Percentiles rank a stretch among this genome's conserved stretches.
These are phyloP conservation scores for Amphicarpaea edgeworthii DNA, from an alignment of 306 rosid species.

Conservation along the genomic window DNA sequence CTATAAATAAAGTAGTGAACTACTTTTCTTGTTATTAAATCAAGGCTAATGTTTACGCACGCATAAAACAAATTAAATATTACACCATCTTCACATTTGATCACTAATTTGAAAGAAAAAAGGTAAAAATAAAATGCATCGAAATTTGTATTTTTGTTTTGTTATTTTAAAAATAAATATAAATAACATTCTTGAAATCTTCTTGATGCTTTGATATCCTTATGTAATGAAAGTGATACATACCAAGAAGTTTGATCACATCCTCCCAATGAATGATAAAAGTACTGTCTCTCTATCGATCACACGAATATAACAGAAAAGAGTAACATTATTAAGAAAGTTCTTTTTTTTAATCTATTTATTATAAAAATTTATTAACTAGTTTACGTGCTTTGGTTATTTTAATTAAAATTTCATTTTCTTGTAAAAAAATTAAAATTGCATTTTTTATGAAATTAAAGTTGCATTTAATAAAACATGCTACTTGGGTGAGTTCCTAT, in stretches of 20 bases:
- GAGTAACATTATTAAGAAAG: background rate
- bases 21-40: background rate
- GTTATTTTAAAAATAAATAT: background rate
- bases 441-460: too few relatives aligned
- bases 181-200: background rate
- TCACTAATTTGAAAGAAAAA: background rate
- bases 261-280: background rate
- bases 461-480: background rate
- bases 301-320: background rate
- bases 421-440: too few relatives aligned
- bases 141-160: background rate
- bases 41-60: background rate
- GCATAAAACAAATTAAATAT: background rate
- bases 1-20: background rate
- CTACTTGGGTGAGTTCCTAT: background rate
- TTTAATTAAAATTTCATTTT: too few relatives aligned
- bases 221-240: constrained; percentile 1
- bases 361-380: too few relatives aligned
- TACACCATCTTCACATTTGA: background rate
- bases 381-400: too few relatives aligned
- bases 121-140: too few relatives aligned
- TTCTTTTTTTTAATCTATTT: too few relatives aligned
- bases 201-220: background rate
- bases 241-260: background rate
- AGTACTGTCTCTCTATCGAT: background rate